Evolutionary conservation across 2,329 filamentous ascomycete species (phyloP), one percentile per base, ranked within the genome.

Genomic region (Colletotrichum tropicale): DNA sequence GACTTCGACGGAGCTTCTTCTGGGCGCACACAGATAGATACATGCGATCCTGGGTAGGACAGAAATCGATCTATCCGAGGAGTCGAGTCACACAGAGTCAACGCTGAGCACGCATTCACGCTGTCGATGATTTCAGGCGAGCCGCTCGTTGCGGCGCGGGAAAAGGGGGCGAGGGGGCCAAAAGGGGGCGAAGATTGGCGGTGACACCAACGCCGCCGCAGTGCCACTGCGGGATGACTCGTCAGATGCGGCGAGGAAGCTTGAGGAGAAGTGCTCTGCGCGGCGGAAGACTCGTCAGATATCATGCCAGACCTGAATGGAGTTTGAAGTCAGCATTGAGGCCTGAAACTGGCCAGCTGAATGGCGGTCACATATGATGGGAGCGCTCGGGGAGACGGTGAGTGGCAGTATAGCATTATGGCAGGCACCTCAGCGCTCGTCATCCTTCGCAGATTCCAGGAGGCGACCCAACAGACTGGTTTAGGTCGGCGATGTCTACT

Each of bases 141-240:
- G 10, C 43, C 43, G 43, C n/a, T 52, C 43, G 21, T 52, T 21
- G 43, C 43, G 43, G n/a, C n/a, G 43, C 43, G n/a, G 43, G n/a
- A 52, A 21, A 52, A 52, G 43, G 43, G 43, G 43, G 43, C 43
- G 43, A 52, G 43, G 38, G 43, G 43, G 18, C 43, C 43, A 21
- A 48, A 48, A 78, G 10, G 83, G 81, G 4, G 80, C 84, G n/a
- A 70, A 74, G 12, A 83, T 77, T 52, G 77, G 77, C 43, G 71
- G 71, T 16, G 78, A 78, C 34, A 74, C 81, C 62, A 79, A 79
- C 48, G 76, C 77, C 56, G 71, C 78, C n/a, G 78, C 79, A 30
- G 55, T 30, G 26, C 24, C 55, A 58, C 26, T 26, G 55, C 55
- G 21, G 55, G 55, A 30, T 30, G 55, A 58, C 26, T 58, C 55